A percentile compares a stretch with the other conserved stretches of the same genome.
phyloP scores from a whole-genome alignment of 768 basidiomycete genomes.

The Brasilioporus rufonigricans region DNA sequence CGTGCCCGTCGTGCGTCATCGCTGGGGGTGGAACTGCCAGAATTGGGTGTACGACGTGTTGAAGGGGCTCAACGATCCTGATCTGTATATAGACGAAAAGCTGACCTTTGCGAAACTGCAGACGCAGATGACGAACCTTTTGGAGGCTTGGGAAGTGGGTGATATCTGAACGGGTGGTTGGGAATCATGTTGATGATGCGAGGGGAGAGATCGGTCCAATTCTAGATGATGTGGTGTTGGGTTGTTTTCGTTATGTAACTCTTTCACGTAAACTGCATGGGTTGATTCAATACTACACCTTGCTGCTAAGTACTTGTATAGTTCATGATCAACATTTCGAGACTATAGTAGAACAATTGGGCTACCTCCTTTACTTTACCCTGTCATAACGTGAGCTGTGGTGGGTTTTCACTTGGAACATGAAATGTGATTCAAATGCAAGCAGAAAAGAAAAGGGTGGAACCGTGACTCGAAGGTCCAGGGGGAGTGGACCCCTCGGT shows the following conservation, averaged over 20 bases:
- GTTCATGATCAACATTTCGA: no score
- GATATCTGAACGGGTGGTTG: constrained; percentile 15
- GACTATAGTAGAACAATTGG: no score
- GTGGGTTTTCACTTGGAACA: no score
- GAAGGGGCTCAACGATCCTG: constrained; percentile 3
- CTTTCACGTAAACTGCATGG: not conserved
- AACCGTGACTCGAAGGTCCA: no score
- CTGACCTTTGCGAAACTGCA: constrained; percentile 20
- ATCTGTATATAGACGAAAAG: constrained; percentile 15
- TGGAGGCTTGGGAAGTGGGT: constrained; percentile 32
- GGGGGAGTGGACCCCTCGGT: no score
- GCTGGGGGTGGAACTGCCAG: constrained; percentile 26
- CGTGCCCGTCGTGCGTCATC: constrained; percentile 16
- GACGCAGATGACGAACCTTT: constrained; percentile 26
- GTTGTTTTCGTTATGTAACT: not conserved
- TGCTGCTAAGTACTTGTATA: no score
- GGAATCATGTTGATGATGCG: not conserved
- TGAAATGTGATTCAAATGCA: no score
- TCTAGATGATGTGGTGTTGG: not conserved
- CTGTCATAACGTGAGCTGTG: no score
- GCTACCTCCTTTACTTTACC: no score
- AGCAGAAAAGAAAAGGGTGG: no score
- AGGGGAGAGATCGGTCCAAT: no score
- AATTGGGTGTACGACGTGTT: constrained; percentile 29
- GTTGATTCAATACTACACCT: no score